A percentile compares a stretch with the other conserved stretches of the same genome.
Evolutionary conservation across 352 stramenopile genomes (phyloP).

Genomic region (Globisporangium okanoganense): DNA sequence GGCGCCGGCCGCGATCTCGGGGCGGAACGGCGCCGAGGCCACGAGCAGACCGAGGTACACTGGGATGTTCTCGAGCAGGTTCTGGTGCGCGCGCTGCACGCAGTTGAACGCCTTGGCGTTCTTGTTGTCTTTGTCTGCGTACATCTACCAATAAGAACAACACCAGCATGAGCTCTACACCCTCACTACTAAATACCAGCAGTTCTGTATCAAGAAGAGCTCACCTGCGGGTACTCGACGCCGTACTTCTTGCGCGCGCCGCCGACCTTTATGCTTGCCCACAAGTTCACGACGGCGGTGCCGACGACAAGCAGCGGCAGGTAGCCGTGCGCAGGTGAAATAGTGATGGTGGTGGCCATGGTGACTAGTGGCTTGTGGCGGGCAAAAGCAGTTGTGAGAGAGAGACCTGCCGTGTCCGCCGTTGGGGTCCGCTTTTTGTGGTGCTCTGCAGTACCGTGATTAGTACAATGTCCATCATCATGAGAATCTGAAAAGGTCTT

Average conservation of each 20-base stretch:
- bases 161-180: not conserved
- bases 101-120: slow-evolving; percentile 90
- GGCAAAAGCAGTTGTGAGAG: not conserved
- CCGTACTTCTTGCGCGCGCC: slow-evolving; percentile 12
- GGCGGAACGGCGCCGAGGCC: not conserved
- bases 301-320: slow-evolving; percentile 7
- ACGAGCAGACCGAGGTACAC: slow-evolving; percentile 23
- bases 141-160: slow-evolving; percentile 61
- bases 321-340: slow-evolving; percentile 16
- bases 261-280: slow-evolving; percentile 16
- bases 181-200: not conserved
- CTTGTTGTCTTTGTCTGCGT: slow-evolving; percentile 86
- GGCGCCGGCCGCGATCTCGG: slow-evolving; percentile 13
- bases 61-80: slow-evolving; percentile 89
- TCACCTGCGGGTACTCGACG: slow-evolving; percentile 14
- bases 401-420: not conserved
- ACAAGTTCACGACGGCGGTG: slow-evolving; percentile 14
- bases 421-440: not conserved
- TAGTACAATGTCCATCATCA: not conserved
- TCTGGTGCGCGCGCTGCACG: slow-evolving; percentile 90
- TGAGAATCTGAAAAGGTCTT: not conserved
- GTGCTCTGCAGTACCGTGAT: not conserved
- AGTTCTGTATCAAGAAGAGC: not conserved
- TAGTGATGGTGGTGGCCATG: not conserved
- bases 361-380: not conserved